Conservation (phyloP, 2,329 filamentous ascomycete genomes). For the Xylaria sp. region DNA sequence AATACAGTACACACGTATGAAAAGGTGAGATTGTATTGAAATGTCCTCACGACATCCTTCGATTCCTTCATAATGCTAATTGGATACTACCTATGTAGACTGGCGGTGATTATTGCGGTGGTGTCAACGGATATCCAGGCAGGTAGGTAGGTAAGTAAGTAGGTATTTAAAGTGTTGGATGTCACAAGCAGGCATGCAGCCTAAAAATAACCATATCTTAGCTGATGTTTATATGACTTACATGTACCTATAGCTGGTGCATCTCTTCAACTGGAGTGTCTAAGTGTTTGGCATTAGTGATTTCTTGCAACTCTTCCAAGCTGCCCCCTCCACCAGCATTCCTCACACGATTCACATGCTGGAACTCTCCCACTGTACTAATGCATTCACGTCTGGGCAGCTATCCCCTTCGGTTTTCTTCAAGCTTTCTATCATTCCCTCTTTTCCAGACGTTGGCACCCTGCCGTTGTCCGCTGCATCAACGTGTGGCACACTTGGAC, state of each 20-base stretch:
- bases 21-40: background rate
- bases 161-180: background rate
- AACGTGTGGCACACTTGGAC: conserved; percentile 6
- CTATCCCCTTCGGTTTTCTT: conserved; percentile 20
- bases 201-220: background rate
- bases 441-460: conserved; percentile 4
- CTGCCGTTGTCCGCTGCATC: conserved; percentile 15
- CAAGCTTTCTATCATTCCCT: conserved; percentile 19
- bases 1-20: background rate
- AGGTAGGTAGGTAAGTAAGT: background rate
- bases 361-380: conserved; percentile 9
- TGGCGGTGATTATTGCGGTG: background rate
- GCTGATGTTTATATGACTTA: background rate
- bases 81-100: background rate
- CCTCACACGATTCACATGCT: conserved; percentile 20
- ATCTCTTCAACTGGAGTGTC: background rate
- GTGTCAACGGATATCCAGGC: background rate
- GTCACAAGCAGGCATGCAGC: background rate
- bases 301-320: conserved; percentile 12
- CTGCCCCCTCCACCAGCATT: conserved; percentile 26
- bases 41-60: background rate
- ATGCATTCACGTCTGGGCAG: conserved; percentile 12
- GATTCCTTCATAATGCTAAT: background rate
- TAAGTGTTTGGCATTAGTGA: background rate
- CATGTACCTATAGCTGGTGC: background rate